Percentiles rank a stretch among this genome's conserved stretches.
Evolutionary conservation across 2,329 filamentous ascomycete genomes (phyloP).

Genomic region (Penicillium verrucosum): DNA sequence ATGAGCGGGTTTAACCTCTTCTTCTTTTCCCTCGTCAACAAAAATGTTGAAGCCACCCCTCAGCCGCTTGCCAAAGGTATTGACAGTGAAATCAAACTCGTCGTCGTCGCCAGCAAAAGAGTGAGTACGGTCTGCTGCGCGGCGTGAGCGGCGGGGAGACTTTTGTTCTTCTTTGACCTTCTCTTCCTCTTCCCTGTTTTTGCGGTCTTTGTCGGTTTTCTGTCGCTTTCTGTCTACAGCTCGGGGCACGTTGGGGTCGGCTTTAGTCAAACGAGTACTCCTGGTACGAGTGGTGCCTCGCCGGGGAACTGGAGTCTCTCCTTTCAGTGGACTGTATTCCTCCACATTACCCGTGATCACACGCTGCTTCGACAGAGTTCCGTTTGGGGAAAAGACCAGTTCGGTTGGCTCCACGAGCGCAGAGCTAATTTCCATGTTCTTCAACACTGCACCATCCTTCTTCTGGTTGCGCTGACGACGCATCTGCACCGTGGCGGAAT

Average conservation of each 20-base stretch:
- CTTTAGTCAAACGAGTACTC: constrained; percentile 25
- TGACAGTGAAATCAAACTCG: constrained; percentile 35
- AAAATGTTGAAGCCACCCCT: constrained; percentile 37
- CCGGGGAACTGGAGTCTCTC: constrained; percentile 44
- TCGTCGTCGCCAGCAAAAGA: constrained; percentile 28
- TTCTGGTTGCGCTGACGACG: constrained; percentile 51
- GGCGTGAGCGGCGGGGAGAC: constrained; percentile 15
- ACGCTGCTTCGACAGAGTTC: constrained; percentile 43
- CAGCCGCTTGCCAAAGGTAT: constrained; percentile 28
- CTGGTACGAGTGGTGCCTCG: constrained; percentile 31
- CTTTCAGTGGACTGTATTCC: constrained; percentile 46
- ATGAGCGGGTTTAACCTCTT: neutral
- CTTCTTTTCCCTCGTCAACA: constrained; percentile 28
- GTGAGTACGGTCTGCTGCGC: constrained; percentile 19
- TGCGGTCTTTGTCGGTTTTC: constrained; percentile 16
- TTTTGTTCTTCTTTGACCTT: constrained; percentile 19
- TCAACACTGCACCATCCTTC: constrained; percentile 47
- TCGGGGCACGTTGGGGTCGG: constrained; percentile 33
- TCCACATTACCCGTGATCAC: constrained; percentile 50
- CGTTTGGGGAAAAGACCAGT: constrained; percentile 46
- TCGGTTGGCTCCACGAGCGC: constrained; percentile 46
- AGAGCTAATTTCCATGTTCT: constrained; percentile 47
- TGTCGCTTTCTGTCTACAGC: constrained; percentile 28
- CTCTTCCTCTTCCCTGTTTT: constrained; percentile 10
- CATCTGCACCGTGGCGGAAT: constrained; percentile 50